A percentile compares a stretch with the other conserved stretches of the same genome.
These are phyloP conservation scores for Penstemon eatonii DNA, from an alignment of 257 asterid species.

Conservation along the genomic window DNA sequence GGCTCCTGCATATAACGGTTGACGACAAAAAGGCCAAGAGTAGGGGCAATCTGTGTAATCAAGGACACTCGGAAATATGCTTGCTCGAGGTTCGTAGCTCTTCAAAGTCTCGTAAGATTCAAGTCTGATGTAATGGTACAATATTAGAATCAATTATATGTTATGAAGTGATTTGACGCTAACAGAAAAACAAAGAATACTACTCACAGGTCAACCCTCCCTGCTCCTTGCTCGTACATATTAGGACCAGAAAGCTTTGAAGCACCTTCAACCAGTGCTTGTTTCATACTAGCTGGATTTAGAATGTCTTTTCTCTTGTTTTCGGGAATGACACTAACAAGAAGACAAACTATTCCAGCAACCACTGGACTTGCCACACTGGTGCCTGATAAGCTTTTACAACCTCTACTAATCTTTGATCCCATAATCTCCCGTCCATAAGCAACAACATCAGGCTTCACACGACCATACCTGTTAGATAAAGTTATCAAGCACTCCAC, in stretches of 20 bases:
- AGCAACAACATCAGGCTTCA: slow-evolving; percentile 98
- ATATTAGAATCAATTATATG: slow-evolving; percentile 30
- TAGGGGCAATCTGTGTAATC: slow-evolving; percentile 94
- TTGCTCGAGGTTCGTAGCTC: slow-evolving; percentile 92
- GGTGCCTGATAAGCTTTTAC: slow-evolving; percentile 98
- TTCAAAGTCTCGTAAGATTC: slow-evolving; percentile 83
- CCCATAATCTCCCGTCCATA: slow-evolving; percentile 98
- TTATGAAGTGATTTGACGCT: slow-evolving; percentile 16
- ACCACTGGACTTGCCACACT: slow-evolving; percentile 99
- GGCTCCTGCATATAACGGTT: slow-evolving; percentile 95
- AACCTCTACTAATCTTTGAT: slow-evolving; percentile 94
- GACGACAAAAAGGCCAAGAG: slow-evolving; percentile 99
- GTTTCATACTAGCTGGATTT: slow-evolving; percentile 97
- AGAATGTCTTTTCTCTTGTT: slow-evolving; percentile 71
- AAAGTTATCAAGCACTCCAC: slow-evolving; percentile 16
- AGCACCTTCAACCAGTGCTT: slow-evolving; percentile 97
- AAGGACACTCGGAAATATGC: slow-evolving; percentile 92
- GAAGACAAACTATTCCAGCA: slow-evolving; percentile 98
- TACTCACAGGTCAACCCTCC: slow-evolving; percentile 96
- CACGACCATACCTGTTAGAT: slow-evolving; percentile 84
- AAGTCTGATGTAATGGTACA: slow-evolving; percentile 55
- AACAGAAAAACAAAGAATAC: slow-evolving; percentile 34
- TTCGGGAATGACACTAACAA: slow-evolving; percentile 86
- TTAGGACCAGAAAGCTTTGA: slow-evolving; percentile 93
- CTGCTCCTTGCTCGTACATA: slow-evolving; percentile 99